Evolutionary conservation across 202 grass and related monocot species (phyloP), one percentile per base, ranked within the genome.

Genomic region (Bolboschoenoplectus hybrid): DNA sequence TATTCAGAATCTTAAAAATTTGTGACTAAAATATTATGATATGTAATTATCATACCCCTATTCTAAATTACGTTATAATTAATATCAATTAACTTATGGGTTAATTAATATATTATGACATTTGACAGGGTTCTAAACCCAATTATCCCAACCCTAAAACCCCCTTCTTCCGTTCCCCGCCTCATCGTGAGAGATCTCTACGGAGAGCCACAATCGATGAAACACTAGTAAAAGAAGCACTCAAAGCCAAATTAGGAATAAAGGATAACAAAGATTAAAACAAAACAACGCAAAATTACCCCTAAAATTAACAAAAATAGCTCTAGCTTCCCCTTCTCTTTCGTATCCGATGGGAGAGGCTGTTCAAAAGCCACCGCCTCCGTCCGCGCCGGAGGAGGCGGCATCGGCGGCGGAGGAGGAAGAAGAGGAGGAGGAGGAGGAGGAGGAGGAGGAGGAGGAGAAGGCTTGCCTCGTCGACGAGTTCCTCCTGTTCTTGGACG

Each of bases 401-500:
- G 85, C 43, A 12, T 66, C 79, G 43, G 57, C 52, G 57, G 75
- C 2, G 57, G 57, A 5, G 57, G 17, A 5, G 57, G 57, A 60
- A 16, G 13, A 17, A 0, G 57, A 57, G 55, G 55, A 57, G 55
- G 55, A 58, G 55, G 2, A 12, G 55, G 55, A 2, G 55, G 2
- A 12, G 55, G 55, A 58, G 55, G 55, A 57, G 55, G 55, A 58
- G 55, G 2, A 12, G 55, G 55, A 2, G 55, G 2, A 12, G 55
- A 14, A 58, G 55, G 83, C 65, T 85, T 84, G 82, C 60, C 88
- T 88, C 56, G 81, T 20, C 13, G 87, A 87, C 9, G 90, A 89
- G 13, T 74, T 91, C 12, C 63, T 89, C 13, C 76, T 85, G 69
- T 86, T 67, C 47, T 60, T 85, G 34, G 86, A 84, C 44, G 88